Percentiles rank a stretch among this genome's conserved stretches.
These are phyloP conservation scores for Rosa lucieae DNA, from an alignment of 306 rosid species.

Conservation along the genomic window DNA sequence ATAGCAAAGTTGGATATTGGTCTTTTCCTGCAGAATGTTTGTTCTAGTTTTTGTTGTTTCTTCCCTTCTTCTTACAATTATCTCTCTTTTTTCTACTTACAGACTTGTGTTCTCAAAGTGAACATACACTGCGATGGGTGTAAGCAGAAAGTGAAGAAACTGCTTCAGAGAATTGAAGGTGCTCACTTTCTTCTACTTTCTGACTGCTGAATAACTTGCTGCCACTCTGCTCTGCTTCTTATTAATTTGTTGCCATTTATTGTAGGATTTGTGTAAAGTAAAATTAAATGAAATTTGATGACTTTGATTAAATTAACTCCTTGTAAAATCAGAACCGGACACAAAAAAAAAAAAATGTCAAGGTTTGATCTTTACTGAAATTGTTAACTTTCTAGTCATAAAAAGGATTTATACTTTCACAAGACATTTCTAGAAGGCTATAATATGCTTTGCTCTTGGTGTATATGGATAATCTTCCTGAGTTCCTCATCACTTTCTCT, in stretches of 20 bases:
- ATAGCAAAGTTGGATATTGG: constrained; percentile 32
- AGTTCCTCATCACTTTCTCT: not conserved
- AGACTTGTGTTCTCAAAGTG: constrained; percentile 92
- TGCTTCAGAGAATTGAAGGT: constrained; percentile 99
- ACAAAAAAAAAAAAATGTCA: not conserved
- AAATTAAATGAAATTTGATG: not conserved
- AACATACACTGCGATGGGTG: constrained; percentile 98
- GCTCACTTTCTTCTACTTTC: constrained; percentile 23
- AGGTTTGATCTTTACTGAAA: not conserved
- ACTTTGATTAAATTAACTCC: not conserved
- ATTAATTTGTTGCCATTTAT: not conserved
- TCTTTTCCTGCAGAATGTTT: constrained; percentile 48
- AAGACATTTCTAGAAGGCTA: not conserved
- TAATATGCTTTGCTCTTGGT: not conserved
- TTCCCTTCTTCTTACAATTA: constrained; percentile 17
- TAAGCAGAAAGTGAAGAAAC: constrained; percentile 94
- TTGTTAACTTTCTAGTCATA: not conserved
- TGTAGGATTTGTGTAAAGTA: not conserved
- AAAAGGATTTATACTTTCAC: not conserved
- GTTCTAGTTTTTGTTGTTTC: constrained; percentile 32
- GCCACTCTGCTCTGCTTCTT: not conserved
- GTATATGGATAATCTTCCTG: not conserved
- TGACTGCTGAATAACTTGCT: constrained; percentile 9
- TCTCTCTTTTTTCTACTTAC: constrained; percentile 27
- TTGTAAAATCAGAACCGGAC: not conserved